Base-by-base conservation (phyloP, 192 early-diverging fungal species). In the Linnemannia hyalina region DNA sequence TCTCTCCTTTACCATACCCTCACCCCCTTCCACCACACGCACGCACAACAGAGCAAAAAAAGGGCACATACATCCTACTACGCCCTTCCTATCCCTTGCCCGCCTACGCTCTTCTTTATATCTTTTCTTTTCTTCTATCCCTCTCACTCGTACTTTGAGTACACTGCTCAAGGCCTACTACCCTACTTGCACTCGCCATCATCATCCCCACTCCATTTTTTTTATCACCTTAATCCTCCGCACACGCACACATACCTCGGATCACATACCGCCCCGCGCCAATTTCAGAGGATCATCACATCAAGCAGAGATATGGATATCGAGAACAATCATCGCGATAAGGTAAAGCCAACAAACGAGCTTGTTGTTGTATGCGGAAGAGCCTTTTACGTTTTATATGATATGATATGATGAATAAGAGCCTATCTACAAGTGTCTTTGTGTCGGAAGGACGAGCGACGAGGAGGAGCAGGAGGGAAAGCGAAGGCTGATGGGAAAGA, bases 271-370 rank as follows among this genome's bases (percentile, higher is more conserved):
- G 49, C 49, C 49, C 49, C 18, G 3, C 49, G 15, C 18, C 44
- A 46, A 15, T 46, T 46, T 46, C 44, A 46, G 9, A 46, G 44
- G 10, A 13, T 13, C 44, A 13, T 46, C 11, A 46, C 44, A 13
- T 46, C 44, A 15, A 13, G 10, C 42, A 46, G 0, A 38, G 38
- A 40, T 40, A 76, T 76, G 75, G 75, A 76, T 65, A 65, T 76
- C 42, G 75, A 76, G 22, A 29, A 18, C 23, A 76, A 22, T 44
- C 29, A 76, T 44, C 75, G 75, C 20, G 75, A 76, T 16, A 76
- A 76, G 75, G 75, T 76, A 76, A 76, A 60, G 52, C 36, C 7
- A 52, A 52, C 35, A 22, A 49, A 52, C 9, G 5, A 70, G 36
- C 18, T 16, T 11, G 10, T 16, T 13, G 15, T 15, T 46, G 10